Base-by-base conservation (phyloP, 805 yeast genomes). In the Candida ponderosae region DNA sequence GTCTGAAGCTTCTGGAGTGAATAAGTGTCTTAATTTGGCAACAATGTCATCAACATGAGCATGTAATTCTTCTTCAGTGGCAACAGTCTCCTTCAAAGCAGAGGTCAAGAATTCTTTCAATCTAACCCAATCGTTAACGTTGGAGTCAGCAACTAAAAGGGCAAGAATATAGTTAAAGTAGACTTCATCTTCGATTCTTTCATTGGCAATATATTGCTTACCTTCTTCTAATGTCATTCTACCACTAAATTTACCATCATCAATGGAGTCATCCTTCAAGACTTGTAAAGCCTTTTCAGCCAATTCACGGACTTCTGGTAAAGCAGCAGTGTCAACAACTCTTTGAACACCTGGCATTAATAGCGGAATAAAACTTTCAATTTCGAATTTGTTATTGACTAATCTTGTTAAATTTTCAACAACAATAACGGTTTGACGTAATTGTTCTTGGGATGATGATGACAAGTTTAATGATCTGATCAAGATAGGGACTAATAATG, bases 371-470 rank as follows among this genome's bases (percentile, higher is more conserved):
- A 76, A 90, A 27, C 76, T 69, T 60, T 84, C 94, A 56, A 93
- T 88, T 65, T 90, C 97, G 51, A 85, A 72, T 54, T 87, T 84
- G 68, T 90, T 86, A 67, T 89, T 90, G 35, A 90, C 97, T 59
- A 90, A 73, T 63, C 97, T 79, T 21, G 97, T 90, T 68, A 90
- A 72, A 66, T 90, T 90, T 65, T 90, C 98, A 33, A 93, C 83
- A 42, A 90, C 96, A 43, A 88, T 86, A 47, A 90, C 97, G 6
- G 97, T 85, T 66, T 89, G 96, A 67, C 98, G 85, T 51, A 93
- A 74, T 61, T 90, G 95, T 58, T 90, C 97, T 65, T 93, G 96
- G 16, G 97, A 82, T 4, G 94, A 81, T 1, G 95, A 81, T 3
- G 72, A 62, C 67, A 83, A 76, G 53, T 81, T 82, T 54, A 90